Conservation (phyloP, 768 basidiomycete species). For the Naematelia encephala region DNA sequence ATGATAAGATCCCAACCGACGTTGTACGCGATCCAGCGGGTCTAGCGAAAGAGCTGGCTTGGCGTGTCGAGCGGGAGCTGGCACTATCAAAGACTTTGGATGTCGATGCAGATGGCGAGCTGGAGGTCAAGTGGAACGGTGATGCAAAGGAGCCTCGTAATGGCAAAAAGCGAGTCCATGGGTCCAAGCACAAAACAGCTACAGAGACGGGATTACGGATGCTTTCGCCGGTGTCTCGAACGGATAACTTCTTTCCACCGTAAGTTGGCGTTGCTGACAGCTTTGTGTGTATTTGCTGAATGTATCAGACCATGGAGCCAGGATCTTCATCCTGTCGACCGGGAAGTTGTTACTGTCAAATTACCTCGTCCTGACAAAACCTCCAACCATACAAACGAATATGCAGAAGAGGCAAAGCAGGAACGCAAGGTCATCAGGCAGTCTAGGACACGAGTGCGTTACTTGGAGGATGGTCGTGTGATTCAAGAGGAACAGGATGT, state of each 20-base stretch:
- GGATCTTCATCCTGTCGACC: not conserved
- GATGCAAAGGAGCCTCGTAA: slow-evolving; percentile 5
- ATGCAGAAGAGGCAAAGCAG: slow-evolving; percentile 1
- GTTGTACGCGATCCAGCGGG: slow-evolving; percentile 77
- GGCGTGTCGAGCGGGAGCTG: slow-evolving; percentile 59
- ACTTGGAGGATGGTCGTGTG: slow-evolving; percentile 16
- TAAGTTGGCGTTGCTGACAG: slow-evolving; percentile 6
- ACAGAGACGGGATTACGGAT: slow-evolving; percentile 2
- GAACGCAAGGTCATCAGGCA: slow-evolving; percentile 14
- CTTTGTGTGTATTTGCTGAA: not conserved
- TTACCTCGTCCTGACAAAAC: not conserved
- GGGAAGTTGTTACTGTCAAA: not conserved
- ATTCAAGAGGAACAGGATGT: slow-evolving; percentile 24
- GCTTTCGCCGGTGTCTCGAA: slow-evolving; percentile 4
- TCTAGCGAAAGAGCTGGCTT: slow-evolving; percentile 76
- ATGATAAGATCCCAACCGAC: slow-evolving; percentile 76
- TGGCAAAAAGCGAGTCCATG: not conserved
- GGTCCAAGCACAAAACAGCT: not conserved
- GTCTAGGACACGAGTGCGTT: slow-evolving; percentile 11
- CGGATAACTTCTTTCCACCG: slow-evolving; percentile 21
- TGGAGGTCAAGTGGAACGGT: slow-evolving; percentile 5
- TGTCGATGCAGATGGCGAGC: slow-evolving; percentile 1
- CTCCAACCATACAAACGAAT: not conserved
- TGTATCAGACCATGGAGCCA: slow-evolving; percentile 11
- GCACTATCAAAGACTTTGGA: not conserved